Percentiles rank a stretch among this genome's conserved stretches.
Conservation (phyloP, 2,329 filamentous ascomycete genomes). For the Diaporthe citrichinensis region DNA sequence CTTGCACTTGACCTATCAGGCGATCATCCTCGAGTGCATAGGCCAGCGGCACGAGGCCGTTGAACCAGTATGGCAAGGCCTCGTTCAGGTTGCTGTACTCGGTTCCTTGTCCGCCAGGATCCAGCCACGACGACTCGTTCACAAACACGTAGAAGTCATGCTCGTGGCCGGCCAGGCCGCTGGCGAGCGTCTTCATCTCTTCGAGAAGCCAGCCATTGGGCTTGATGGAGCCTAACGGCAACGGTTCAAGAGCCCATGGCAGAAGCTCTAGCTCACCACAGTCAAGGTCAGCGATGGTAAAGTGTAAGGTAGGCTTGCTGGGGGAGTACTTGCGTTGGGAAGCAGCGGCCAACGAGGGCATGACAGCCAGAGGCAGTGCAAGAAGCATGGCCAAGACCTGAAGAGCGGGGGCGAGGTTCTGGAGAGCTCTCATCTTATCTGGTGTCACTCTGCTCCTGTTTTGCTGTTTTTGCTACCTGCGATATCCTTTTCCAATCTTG, state of each 20-base stretch:
- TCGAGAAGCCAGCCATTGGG: neutral
- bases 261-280: neutral
- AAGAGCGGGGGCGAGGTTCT: neutral
- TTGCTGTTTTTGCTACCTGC: neutral
- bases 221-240: slow-evolving; percentile 7
- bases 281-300: neutral
- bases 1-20: slow-evolving; percentile 62
- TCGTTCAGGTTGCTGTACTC: slow-evolving; percentile 72
- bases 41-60: slow-evolving; percentile 69
- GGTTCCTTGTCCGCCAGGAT: slow-evolving; percentile 55
- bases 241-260: neutral
- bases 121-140: slow-evolving; percentile 62
- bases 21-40: slow-evolving; percentile 62
- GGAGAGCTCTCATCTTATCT: neutral
- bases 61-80: slow-evolving; percentile 72
- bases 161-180: slow-evolving; percentile 67
- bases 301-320: neutral
- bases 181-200: slow-evolving; percentile 47
- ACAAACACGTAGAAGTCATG: slow-evolving; percentile 69
- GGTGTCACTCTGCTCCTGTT: neutral
- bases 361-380: neutral
- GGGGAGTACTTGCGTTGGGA: slow-evolving; percentile 2
- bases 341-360: neutral
- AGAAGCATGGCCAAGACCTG: slow-evolving; percentile 2
- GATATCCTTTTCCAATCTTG: neutral